These are phyloP conservation scores for Candida mattraensis DNA, from an alignment of 805 yeast genomes.

Conservation along the genomic window DNA sequence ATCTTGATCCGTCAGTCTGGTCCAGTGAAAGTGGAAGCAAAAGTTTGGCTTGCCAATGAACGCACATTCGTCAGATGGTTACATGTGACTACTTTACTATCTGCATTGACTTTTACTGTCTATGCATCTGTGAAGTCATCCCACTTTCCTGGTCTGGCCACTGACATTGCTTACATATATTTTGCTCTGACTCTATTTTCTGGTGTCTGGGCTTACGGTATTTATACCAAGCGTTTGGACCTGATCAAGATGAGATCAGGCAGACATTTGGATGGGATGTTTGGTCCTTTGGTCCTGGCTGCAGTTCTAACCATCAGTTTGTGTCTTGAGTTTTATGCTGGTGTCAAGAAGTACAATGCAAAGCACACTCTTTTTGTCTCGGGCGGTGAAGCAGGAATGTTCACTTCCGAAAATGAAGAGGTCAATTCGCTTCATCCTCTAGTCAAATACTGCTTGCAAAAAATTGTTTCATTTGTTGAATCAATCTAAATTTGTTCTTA, in stretches of 20 bases:
- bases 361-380: constrained; percentile 20
- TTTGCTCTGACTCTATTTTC: constrained; percentile 80
- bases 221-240: constrained; percentile 67
- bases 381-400: constrained; percentile 3
- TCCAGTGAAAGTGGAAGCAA: constrained; percentile 92
- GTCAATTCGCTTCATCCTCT: constrained; percentile 29
- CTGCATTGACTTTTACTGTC: constrained; percentile 81
- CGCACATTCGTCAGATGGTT: constrained; percentile 97
- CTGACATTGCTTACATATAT: constrained; percentile 70
- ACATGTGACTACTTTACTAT: constrained; percentile 79
- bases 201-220: constrained; percentile 85
- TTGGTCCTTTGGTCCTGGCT: constrained; percentile 85
- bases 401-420: constrained; percentile 14
- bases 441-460: constrained; percentile 23
- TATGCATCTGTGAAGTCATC: constrained; percentile 74
- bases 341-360: constrained; percentile 42
- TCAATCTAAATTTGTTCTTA: constrained; percentile 10
- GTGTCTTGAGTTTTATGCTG: constrained; percentile 68
- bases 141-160: constrained; percentile 62
- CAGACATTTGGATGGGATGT: constrained; percentile 81
- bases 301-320: constrained; percentile 65
- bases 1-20: constrained; percentile 82
- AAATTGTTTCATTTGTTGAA: constrained; percentile 27
- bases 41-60: constrained; percentile 98
- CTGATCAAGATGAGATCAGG: constrained; percentile 82